phyloP scores from a whole-genome alignment of 2,329 filamentous ascomycete species.

The Trichoderma guizhouense region DNA sequence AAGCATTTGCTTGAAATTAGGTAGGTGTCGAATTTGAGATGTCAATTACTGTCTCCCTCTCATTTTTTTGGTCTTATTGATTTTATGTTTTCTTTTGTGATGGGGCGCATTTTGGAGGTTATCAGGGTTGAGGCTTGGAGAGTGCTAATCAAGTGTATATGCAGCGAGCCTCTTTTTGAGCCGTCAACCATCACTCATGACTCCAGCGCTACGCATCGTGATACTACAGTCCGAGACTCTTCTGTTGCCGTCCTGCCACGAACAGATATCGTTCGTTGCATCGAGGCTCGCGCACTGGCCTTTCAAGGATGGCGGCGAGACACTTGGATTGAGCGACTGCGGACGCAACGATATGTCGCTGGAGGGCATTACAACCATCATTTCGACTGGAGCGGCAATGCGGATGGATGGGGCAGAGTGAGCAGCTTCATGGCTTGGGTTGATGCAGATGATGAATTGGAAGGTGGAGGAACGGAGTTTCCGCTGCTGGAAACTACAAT shows the following conservation, averaged over 20 bases:
- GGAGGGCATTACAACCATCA: conserved; percentile 52
- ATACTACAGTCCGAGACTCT: conserved; percentile 48
- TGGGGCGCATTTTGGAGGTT: neutral
- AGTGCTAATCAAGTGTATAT: neutral
- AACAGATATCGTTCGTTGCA: conserved; percentile 41
- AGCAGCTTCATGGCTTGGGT: conserved; percentile 56
- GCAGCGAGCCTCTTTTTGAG: conserved; percentile 46
- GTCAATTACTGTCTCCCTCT: neutral
- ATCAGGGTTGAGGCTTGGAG: neutral
- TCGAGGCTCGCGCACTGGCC: conserved; percentile 45
- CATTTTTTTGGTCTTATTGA: neutral
- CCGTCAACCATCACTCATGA: conserved; percentile 50
- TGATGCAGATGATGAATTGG: conserved; percentile 34
- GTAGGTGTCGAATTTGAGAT: conserved; percentile 31
- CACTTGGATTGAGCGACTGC: conserved; percentile 50
- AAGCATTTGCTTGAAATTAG: conserved; percentile 49
- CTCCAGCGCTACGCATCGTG: conserved; percentile 40
- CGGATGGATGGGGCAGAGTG: conserved; percentile 46
- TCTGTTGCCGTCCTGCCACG: conserved; percentile 51
- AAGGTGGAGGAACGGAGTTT: conserved; percentile 51
- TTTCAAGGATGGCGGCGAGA: conserved; percentile 54
- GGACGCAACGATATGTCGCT: conserved; percentile 47
- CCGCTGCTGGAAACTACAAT: conserved; percentile 37
- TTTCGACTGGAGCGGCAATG: conserved; percentile 50
- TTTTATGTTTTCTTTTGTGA: neutral